Evolutionary conservation across 306 rosid species (phyloP).

Genomic region (Medicago lupulina): DNA sequence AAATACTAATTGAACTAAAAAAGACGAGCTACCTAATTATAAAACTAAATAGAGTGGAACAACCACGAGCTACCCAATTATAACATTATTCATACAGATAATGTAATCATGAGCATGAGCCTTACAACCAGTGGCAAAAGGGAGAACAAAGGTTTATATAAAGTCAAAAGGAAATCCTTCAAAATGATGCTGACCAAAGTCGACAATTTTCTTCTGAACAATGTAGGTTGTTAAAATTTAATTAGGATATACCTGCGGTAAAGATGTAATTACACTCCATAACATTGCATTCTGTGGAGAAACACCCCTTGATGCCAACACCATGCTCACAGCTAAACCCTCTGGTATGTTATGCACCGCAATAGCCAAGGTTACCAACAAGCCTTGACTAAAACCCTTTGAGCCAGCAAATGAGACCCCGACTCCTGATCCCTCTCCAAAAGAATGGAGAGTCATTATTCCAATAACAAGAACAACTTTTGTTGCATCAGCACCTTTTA

Average conservation of each 20-base stretch:
- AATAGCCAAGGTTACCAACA: slow-evolving; percentile 95
- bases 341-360: slow-evolving; percentile 99
- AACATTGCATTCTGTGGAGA: slow-evolving; percentile 98
- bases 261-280: slow-evolving; percentile 98
- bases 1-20: neutral
- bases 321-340: slow-evolving; percentile 99
- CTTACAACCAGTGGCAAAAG: neutral
- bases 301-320: slow-evolving; percentile 96
- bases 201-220: slow-evolving; percentile 27
- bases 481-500: slow-evolving; percentile 97
- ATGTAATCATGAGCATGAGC: neutral
- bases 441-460: slow-evolving; percentile 98
- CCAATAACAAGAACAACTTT: slow-evolving; percentile 97
- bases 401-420: slow-evolving; percentile 99
- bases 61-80: slow-evolving; percentile 16
- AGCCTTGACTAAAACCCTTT: slow-evolving; percentile 96
- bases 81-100: neutral
- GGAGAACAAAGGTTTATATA: slow-evolving; percentile 15
- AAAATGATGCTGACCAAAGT: slow-evolving; percentile 27
- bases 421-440: slow-evolving; percentile 99
- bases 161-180: slow-evolving; percentile 13
- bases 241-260: slow-evolving; percentile 79
- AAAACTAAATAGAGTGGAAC: slow-evolving; percentile 14
- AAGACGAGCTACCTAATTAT: neutral
- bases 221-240: slow-evolving; percentile 35